Evolutionary conservation across 305 asterid genomes (phyloP).

Genomic region (Striga hermonthica): DNA sequence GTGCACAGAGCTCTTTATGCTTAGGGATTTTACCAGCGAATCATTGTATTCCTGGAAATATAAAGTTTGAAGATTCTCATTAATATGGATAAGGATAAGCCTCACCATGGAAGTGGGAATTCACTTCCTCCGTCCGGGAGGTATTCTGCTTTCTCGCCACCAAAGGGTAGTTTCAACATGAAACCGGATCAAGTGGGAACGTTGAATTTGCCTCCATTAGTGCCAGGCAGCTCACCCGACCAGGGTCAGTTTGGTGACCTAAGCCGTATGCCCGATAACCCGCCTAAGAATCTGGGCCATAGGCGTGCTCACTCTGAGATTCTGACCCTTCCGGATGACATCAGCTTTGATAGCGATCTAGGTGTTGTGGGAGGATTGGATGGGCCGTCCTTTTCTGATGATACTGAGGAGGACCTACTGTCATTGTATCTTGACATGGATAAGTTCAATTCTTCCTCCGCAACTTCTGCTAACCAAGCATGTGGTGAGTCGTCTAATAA

Average conservation of each 20-base stretch:
- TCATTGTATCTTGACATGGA: constrained; percentile 93
- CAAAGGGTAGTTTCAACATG: constrained; percentile 43
- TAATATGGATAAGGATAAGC: constrained; percentile 88
- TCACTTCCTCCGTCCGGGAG: constrained; percentile 79
- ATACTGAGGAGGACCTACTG: constrained; percentile 81
- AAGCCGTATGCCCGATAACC: constrained; percentile 93
- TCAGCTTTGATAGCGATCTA: constrained; percentile 92
- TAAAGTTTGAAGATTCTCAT: constrained; percentile 29
- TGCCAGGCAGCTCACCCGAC: constrained; percentile 55
- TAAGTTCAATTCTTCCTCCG: constrained; percentile 76
- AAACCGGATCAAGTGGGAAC: constrained; percentile 58
- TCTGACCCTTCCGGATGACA: constrained; percentile 93
- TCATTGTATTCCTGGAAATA: constrained; percentile 14
- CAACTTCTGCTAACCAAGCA: constrained; percentile 57
- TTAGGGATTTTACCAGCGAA: constrained; percentile 16
- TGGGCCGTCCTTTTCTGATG: constrained; percentile 89
- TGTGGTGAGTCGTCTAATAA: constrained; percentile 67
- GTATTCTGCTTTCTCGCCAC: constrained; percentile 59
- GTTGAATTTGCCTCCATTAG: constrained; percentile 61
- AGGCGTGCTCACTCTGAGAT: constrained; percentile 98
- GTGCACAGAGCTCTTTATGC: constrained; percentile 23
- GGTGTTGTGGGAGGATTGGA: constrained; percentile 95
- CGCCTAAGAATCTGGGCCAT: constrained; percentile 81
- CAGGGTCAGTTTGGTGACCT: constrained; percentile 71
- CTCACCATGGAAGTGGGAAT: constrained; percentile 48